These are phyloP conservation scores for Cladophialophora bantiana DNA, from an alignment of 2,329 filamentous ascomycete species.

Conservation along the genomic window DNA sequence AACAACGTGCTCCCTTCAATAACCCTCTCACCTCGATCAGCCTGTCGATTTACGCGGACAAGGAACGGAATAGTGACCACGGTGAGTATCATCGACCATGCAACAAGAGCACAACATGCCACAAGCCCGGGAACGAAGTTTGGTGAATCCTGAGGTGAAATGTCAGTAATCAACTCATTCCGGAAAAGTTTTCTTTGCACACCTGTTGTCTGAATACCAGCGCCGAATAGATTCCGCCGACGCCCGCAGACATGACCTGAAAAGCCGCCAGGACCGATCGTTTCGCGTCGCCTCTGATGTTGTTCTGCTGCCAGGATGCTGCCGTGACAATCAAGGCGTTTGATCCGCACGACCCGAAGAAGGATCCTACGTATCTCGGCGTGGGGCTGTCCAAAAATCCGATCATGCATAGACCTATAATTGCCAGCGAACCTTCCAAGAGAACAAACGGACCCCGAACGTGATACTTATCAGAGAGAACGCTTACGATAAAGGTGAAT, in stretches of 20 bases:
- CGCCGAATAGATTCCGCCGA: slow-evolving; percentile 39
- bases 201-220: slow-evolving; percentile 39
- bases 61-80: slow-evolving; percentile 58
- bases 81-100: slow-evolving; percentile 64
- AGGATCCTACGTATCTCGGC: slow-evolving; percentile 75
- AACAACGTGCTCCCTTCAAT: slow-evolving; percentile 56
- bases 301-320: slow-evolving; percentile 45
- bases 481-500: background rate
- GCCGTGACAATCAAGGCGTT: slow-evolving; percentile 40
- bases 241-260: slow-evolving; percentile 50
- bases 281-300: slow-evolving; percentile 44
- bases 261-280: slow-evolving; percentile 43
- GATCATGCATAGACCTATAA: slow-evolving; percentile 9
- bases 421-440: background rate
- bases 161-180: slow-evolving; percentile 5
- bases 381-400: slow-evolving; percentile 43
- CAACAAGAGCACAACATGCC: slow-evolving; percentile 56
- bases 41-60: slow-evolving; percentile 62
- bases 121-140: slow-evolving; percentile 40
- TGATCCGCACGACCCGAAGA: slow-evolving; percentile 72
- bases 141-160: slow-evolving; percentile 37
- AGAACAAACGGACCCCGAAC: slow-evolving; percentile 2
- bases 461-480: slow-evolving; percentile 5
- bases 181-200: background rate
- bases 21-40: slow-evolving; percentile 56